Percentiles rank a stretch among this genome's conserved stretches.
Evolutionary conservation across 257 asterid species (phyloP).

Genomic region (Salvia splendens): DNA sequence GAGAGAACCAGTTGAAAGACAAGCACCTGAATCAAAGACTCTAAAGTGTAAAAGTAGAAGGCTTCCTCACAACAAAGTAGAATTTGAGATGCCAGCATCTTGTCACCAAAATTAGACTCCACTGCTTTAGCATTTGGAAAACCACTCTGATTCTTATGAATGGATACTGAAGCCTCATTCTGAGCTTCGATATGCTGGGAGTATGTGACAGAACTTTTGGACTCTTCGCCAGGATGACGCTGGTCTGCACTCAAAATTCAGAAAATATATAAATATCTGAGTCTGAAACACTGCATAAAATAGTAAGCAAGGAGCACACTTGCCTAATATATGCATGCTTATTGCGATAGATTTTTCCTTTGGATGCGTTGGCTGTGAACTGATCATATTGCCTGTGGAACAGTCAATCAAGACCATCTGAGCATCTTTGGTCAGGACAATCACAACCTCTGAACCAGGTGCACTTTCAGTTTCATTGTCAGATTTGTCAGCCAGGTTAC

Average conservation of each 20-base stretch:
- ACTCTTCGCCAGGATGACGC: slow-evolving; percentile 45
- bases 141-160: slow-evolving; percentile 38
- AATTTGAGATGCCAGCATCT: slow-evolving; percentile 46
- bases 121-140: slow-evolving; percentile 36
- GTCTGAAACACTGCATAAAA: slow-evolving; percentile 23
- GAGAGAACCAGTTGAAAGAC: slow-evolving; percentile 18
- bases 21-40: slow-evolving; percentile 67
- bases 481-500: slow-evolving; percentile 38
- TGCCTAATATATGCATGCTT: slow-evolving; percentile 75
- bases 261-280: slow-evolving; percentile 33
- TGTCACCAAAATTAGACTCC: slow-evolving; percentile 37
- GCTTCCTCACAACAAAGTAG: slow-evolving; percentile 77
- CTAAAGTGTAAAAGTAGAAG: slow-evolving; percentile 51
- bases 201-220: slow-evolving; percentile 34
- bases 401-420: slow-evolving; percentile 58
- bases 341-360: slow-evolving; percentile 61
- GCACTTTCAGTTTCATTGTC: slow-evolving; percentile 46
- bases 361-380: slow-evolving; percentile 50
- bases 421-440: slow-evolving; percentile 67
- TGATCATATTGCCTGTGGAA: slow-evolving; percentile 54
- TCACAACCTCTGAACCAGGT: slow-evolving; percentile 51
- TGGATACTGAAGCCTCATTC: slow-evolving; percentile 35
- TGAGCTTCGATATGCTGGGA: slow-evolving; percentile 45
- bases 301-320: slow-evolving; percentile 38
- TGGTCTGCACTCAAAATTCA: slow-evolving; percentile 49